A percentile compares a stretch with the other conserved stretches of the same genome.
These are phyloP conservation scores for Coniosporium apollinis DNA, from an alignment of 495 filamentous ascomycete species.

Conservation along the genomic window DNA sequence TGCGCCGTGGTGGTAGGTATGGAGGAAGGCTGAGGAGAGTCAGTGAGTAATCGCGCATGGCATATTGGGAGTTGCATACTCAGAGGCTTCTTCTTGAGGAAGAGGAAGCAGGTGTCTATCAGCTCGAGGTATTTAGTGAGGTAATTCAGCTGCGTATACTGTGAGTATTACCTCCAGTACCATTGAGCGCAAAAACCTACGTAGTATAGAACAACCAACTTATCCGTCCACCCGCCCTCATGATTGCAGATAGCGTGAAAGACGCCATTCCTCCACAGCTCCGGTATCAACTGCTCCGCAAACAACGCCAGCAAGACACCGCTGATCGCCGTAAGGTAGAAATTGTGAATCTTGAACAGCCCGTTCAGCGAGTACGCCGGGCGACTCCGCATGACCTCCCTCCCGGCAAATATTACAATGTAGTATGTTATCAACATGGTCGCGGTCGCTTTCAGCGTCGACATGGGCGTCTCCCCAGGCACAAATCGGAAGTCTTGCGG, in stretches of 20 bases:
- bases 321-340: conserved; percentile 58
- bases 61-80: conserved; percentile 31
- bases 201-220: conserved; percentile 63
- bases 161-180: conserved; percentile 7
- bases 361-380: conserved; percentile 48
- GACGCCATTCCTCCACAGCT: conserved; percentile 45
- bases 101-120: conserved; percentile 64
- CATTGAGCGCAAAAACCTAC: conserved; percentile 40
- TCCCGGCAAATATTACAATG: conserved; percentile 56
- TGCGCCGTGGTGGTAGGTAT: conserved; percentile 75
- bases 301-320: conserved; percentile 50
- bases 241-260: conserved; percentile 56
- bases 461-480: conserved; percentile 51
- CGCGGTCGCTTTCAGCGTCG: conserved; percentile 47
- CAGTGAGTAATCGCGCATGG: background rate
- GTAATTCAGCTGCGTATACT: conserved; percentile 51
- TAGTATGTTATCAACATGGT: conserved; percentile 55
- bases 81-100: conserved; percentile 76
- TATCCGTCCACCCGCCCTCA: conserved; percentile 63
- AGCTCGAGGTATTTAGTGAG: conserved; percentile 72
- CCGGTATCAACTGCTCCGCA: conserved; percentile 56
- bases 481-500: conserved; percentile 55
- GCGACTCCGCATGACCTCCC: conserved; percentile 54
- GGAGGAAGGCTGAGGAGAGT: conserved; percentile 48
- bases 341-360: conserved; percentile 67